Evolutionary conservation across 306 rosid genomes (phyloP), one percentile per base, ranked within the genome.

Genomic region (Cucurbita pepo): DNA sequence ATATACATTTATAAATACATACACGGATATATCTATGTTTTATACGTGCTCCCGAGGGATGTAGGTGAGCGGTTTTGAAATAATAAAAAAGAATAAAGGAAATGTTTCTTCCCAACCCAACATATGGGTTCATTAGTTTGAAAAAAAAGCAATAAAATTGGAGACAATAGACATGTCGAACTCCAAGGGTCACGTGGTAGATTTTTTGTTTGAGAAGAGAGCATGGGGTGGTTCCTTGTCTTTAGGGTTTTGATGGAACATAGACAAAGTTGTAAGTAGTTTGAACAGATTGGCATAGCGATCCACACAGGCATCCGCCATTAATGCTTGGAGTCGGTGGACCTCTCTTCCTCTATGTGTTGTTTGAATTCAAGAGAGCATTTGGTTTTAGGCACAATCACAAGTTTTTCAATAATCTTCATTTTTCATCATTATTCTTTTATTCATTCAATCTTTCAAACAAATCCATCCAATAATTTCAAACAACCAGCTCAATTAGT

Each of bases 21-120:
- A 12, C 1, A 16, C 0, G 7, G 1, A 61, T 0, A 7, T 61
- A 37, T 38, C 3, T 37, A 16, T 61, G 6, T 36, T 7, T 7
- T 36, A 36, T 13, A 30, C 2, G 15, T 36, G 14, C 13, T 7
- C 16, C 5, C 19, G 11, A 45, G 19, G 0, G 8, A 12, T 15
- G 48, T 44, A n/a, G 63, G 71, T 57, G 72, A 59, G 48, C 21
- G 11, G 3, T 3, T 19, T 66, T 64, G 10, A 64, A 18, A 10
- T 5, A n/a, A 54, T 45, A 22, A 64, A 56, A 47, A n/a, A 0
- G 69, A 2, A 53, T 38, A 76, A 73, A 60, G 22, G 5, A 50
- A 37, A 54, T 82, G 90, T 84, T 58, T 51, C 81, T 77, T 59
- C 75, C 90, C 85, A 82, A 82, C 87, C 86, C 74, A 73, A 79